Conservation (phyloP, 805 yeast species). For the Saccharomycopsis oosterbeekiorum region DNA sequence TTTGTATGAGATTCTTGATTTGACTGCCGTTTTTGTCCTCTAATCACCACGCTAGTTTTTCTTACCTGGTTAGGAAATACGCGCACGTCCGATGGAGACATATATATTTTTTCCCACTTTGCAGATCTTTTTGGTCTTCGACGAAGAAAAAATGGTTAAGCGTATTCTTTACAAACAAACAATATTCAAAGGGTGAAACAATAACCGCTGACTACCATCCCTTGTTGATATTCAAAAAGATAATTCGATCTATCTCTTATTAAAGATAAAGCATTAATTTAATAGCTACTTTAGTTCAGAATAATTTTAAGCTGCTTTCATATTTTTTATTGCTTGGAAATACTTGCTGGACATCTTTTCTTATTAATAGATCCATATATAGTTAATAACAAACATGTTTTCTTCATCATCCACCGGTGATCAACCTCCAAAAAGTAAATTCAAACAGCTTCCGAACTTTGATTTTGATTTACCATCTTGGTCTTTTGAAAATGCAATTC, state of each 20-base stretch:
- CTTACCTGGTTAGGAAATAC: no score
- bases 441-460: background rate
- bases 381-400: background rate
- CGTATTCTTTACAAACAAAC: background rate
- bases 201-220: no score
- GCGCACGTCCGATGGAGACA: no score
- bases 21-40: no score
- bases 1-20: no score
- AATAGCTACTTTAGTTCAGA: no score
- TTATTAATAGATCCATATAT: background rate
- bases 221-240: no score
- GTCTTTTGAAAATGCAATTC: slow-evolving; percentile 15
- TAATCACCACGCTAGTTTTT: no score
- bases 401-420: background rate
- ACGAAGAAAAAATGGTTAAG: background rate
- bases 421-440: background rate
- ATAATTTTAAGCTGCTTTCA: no score
- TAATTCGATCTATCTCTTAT: no score
- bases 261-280: no score
- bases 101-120: background rate
- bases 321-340: no score
- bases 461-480: slow-evolving; percentile 7
- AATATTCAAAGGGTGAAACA: background rate
- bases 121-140: background rate
- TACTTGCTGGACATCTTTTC: background rate